Conservation (phyloP, 129 eudicot species). For the Artemisia annua region DNA sequence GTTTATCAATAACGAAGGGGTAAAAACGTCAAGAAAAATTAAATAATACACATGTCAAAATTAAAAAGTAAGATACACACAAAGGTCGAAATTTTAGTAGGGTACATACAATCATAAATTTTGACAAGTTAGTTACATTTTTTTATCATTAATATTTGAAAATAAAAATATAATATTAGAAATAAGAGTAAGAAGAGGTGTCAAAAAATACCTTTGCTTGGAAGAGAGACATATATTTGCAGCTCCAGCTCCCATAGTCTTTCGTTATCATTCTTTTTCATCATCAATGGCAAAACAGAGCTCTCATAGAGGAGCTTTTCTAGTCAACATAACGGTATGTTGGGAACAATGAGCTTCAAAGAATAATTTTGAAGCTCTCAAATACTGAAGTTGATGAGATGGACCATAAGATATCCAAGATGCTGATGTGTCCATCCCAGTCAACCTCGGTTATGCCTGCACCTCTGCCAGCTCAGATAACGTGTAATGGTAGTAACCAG, state of each 20-base stretch:
- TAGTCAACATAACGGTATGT: slow-evolving; percentile 30
- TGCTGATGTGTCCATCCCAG: slow-evolving; percentile 31
- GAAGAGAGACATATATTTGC: slow-evolving; percentile 27
- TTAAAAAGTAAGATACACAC: no score
- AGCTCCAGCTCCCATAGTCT: slow-evolving; percentile 45
- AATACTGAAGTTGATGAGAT: slow-evolving; percentile 49
- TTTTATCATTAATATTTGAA: no score
- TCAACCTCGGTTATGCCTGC: slow-evolving; percentile 74
- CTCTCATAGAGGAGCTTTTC: slow-evolving; percentile 29
- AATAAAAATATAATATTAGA: neutral
- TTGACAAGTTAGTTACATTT: no score
- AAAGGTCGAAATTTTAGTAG: no score
- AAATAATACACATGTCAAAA: no score
- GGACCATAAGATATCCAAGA: no score
- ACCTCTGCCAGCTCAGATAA: slow-evolving; percentile 52
- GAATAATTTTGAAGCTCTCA: slow-evolving; percentile 42
- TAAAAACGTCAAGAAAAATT: no score
- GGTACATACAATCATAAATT: no score
- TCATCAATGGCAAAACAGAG: slow-evolving; percentile 41
- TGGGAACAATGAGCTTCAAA: slow-evolving; percentile 42
- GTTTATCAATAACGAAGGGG: no score
- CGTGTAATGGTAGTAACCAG: slow-evolving; percentile 21
- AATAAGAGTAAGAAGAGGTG: neutral
- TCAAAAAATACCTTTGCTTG: slow-evolving; percentile 41
- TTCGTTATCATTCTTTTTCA: slow-evolving; percentile 46